Base-by-base conservation (phyloP, 345 rosid species). In the Eucalyptus erythrocorys region DNA sequence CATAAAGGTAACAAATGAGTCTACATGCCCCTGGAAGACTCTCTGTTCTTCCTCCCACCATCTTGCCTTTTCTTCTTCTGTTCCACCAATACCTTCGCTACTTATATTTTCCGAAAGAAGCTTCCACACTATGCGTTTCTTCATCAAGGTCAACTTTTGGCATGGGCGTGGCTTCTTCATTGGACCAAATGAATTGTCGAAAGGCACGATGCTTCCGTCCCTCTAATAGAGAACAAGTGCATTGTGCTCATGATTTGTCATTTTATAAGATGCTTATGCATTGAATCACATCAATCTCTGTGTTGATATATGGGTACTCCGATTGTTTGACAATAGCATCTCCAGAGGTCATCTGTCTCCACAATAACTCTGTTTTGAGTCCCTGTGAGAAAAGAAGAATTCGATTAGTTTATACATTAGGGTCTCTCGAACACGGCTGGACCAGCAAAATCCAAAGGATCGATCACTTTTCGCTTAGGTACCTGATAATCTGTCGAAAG, bases 1-100 rank as follows among this genome's bases (percentile, higher is more conserved):
- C 99, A 98, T 98, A 68, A 96, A 92, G n/a, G 97, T 96, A 87
- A 98, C 95, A 87, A 97, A 98, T 13, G 98, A 94, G 87, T 96
- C 95, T 22, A 94, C 95, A 87, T 98, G 94, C 64, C 98, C 98
- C 90, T 82, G 89, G 86, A 97, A 95, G 57, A 97, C 93, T 88
- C 91, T 91, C n/a, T 98, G 92, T 88, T 98, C 99, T 87, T 98
- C 94, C 80, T 95, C 94, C 98, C 98, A 98, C 96, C 95, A 94
- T 88, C 92, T 92, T 21, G 88, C 91, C 87, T 92, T 95, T 86
- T 94, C 94, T 89, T 95, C 93, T 32, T 94, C 93, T 43, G 95
- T 94, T 91, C 95, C 97, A 91, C 95, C 94, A 88, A 96, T 90
- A 64, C 96, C 98, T 86, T 95, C 94, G 86, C 91, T 95, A 76